A percentile compares a stretch with the other conserved stretches of the same genome.
Conservation (phyloP, 192 early-diverging fungal species). For the Radiomyces spectabilis region DNA sequence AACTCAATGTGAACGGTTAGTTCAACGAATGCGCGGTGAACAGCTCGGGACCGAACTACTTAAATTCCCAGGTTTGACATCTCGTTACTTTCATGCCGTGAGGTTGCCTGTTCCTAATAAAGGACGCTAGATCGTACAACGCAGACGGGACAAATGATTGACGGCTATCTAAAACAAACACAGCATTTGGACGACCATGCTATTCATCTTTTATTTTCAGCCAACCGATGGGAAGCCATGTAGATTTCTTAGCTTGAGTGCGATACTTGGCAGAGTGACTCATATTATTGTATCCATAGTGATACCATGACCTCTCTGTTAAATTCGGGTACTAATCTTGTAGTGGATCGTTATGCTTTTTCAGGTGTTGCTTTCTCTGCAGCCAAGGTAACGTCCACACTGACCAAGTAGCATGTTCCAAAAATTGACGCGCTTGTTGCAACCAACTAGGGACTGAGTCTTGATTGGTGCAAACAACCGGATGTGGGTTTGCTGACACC, state of each 20-base stretch:
- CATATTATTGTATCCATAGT: conserved; percentile 18
- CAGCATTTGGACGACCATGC: conserved; percentile 71
- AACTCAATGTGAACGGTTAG: conserved; percentile 72
- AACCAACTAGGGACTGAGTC: conserved; percentile 61
- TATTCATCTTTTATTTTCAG: conserved; percentile 90
- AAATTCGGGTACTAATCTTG: conserved; percentile 58
- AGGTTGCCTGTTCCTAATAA: neutral
- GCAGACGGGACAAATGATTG: conserved; percentile 84
- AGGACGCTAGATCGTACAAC: conserved; percentile 70
- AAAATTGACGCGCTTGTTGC: too few species aligned
- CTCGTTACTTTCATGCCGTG: too few species aligned
- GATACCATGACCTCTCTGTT: conserved; percentile 52
- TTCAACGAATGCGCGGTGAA: conserved; percentile 40
- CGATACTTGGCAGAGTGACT: neutral
- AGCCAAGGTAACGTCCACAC: conserved; percentile 58
- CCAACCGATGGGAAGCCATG: conserved; percentile 93
- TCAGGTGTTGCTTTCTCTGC: conserved; percentile 91
- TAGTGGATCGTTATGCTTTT: conserved; percentile 94
- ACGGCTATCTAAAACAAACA: conserved; percentile 69
- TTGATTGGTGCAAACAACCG: conserved; percentile 83
- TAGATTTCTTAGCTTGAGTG: conserved; percentile 20
- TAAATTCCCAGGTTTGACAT: conserved; percentile 74
- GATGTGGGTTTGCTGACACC: conserved; percentile 82
- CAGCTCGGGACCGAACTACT: conserved; percentile 45
- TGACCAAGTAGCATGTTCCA: neutral